Percentiles rank a stretch among this genome's conserved stretches.
phyloP scores from a whole-genome alignment of 108 stramenopile genomes.

The Thalassiosira profunda region DNA sequence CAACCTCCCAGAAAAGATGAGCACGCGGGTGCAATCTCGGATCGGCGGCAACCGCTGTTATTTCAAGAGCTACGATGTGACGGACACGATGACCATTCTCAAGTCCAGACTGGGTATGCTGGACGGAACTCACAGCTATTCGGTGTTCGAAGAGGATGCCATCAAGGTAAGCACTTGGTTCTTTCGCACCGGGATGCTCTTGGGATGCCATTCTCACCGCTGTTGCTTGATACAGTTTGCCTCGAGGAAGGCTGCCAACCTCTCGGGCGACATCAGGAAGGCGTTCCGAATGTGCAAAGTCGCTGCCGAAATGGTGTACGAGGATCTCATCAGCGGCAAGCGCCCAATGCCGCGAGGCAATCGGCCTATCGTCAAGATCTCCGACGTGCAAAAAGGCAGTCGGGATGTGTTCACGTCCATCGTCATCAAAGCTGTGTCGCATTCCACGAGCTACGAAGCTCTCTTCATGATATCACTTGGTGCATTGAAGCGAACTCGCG shows the following conservation, averaged over 20 bases:
- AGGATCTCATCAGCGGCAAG: conserved; percentile 32
- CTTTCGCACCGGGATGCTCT: no score
- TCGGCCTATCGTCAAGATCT: conserved; percentile 57
- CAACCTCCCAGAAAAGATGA: conserved; percentile 93
- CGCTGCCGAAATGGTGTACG: conserved; percentile 81
- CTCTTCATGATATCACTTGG: conserved; percentile 76
- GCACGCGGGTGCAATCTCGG: conserved; percentile 82
- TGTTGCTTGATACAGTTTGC: conserved; percentile 92
- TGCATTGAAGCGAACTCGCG: conserved; percentile 51
- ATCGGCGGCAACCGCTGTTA: conserved; percentile 64
- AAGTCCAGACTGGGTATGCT: conserved; percentile 60
- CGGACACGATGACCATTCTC: conserved; percentile 64
- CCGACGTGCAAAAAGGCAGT: conserved; percentile 70
- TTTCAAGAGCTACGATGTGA: conserved; percentile 68
- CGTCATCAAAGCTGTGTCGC: conserved; percentile 52
- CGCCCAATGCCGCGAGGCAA: conserved; percentile 4
- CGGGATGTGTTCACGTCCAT: conserved; percentile 59
- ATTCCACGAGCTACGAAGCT: conserved; percentile 69
- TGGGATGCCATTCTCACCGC: no score
- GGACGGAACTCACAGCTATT: conserved; percentile 3
- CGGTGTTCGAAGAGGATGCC: conserved; percentile 29
- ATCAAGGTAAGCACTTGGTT: conserved; percentile 12
- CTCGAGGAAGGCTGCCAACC: conserved; percentile 86
- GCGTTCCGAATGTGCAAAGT: conserved; percentile 92
- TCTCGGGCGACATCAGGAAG: conserved; percentile 94